A percentile compares a stretch with the other conserved stretches of the same genome.
Conservation (phyloP, 2,329 filamentous ascomycete species). For the Malbranchea zuffiana region DNA sequence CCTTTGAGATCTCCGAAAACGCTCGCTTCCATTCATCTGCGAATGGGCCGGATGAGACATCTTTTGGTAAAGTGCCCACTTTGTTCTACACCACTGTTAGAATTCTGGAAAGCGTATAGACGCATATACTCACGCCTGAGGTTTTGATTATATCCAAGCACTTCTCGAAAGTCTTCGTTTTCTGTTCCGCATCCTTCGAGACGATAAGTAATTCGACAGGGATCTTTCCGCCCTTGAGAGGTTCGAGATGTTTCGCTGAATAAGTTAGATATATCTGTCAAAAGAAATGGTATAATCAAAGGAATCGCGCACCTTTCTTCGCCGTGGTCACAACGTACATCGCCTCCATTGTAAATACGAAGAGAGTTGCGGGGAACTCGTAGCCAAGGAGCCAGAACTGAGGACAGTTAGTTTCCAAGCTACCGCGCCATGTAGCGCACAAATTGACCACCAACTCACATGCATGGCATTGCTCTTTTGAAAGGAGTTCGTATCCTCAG, state of each 20-base stretch:
- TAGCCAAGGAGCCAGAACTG: conserved; percentile 98
- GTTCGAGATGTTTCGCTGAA: conserved; percentile 81
- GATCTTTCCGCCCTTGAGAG: conserved; percentile 81
- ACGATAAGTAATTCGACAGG: conserved; percentile 85
- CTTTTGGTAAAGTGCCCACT: conserved; percentile 75
- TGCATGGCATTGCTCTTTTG: conserved; percentile 96
- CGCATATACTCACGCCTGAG: conserved; percentile 56
- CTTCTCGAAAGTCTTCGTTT: conserved; percentile 78
- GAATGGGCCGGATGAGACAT: conserved; percentile 75
- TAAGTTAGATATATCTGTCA: conserved; percentile 23
- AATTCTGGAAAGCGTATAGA: not conserved
- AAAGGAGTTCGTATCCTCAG: conserved; percentile 74
- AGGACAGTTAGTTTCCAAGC: conserved; percentile 9
- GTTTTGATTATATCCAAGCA: conserved; percentile 78
- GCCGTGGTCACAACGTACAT: conserved; percentile 90
- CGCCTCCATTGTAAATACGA: conserved; percentile 79
- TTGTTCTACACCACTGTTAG: conserved; percentile 54
- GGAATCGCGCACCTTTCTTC: conserved; percentile 70
- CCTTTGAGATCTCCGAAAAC: conserved; percentile 67
- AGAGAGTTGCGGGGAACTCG: conserved; percentile 91
- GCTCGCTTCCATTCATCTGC: conserved; percentile 91
- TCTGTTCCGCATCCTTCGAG: conserved; percentile 82
- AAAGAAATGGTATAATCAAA: conserved; percentile 13
- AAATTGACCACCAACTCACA: conserved; percentile 44
- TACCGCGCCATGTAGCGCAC: not conserved